phyloP scores from a whole-genome alignment of 129 eudicot species.

The Glebionis coronaria region DNA sequence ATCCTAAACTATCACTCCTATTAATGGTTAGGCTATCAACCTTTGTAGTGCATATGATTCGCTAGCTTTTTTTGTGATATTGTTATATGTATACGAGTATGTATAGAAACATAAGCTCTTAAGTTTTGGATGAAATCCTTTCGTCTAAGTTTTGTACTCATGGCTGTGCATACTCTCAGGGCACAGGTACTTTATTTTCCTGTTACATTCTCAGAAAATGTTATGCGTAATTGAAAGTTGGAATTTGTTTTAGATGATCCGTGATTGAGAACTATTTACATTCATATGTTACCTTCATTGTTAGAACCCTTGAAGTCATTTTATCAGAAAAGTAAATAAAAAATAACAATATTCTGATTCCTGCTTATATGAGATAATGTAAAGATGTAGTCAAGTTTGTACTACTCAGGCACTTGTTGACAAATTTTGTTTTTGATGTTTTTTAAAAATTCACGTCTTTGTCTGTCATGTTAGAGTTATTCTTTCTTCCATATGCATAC shows the following conservation, averaged over 20 bases:
- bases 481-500: not conserved
- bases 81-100: not conserved
- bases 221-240: not conserved
- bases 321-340: not conserved
- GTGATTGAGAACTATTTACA: not conserved
- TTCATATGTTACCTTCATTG: not conserved
- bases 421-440: not conserved
- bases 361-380: not conserved
- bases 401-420: not conserved
- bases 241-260: not conserved
- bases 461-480: not conserved
- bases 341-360: not conserved
- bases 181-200: not conserved
- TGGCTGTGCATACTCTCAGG: not conserved
- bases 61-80: not conserved
- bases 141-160: not conserved
- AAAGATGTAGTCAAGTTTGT: constrained; percentile 7
- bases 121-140: not conserved
- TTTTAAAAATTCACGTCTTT: constrained; percentile 2
- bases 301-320: not conserved
- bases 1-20: too few species aligned
- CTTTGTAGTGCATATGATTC: not conserved
- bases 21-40: not conserved
- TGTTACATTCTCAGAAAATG: not conserved
- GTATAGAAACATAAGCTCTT: not conserved